Evolutionary conservation across 1,284 basidiomycete genomes (phyloP).

Genomic region (Heterobasidion annosum): DNA sequence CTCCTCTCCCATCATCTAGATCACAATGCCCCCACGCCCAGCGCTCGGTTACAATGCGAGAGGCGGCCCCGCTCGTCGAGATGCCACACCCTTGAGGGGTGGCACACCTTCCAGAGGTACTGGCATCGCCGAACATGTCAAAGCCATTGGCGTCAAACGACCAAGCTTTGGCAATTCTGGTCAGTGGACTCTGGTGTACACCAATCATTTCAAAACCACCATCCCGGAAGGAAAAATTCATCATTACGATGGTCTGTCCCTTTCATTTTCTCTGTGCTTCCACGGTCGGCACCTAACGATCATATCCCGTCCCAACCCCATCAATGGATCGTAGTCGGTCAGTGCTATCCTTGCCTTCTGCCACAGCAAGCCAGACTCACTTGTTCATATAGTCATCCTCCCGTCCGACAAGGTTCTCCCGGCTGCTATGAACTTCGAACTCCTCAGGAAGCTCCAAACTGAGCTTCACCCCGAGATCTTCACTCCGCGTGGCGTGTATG

Average conservation of each 20-base stretch:
- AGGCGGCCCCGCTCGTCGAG: constrained; percentile 13
- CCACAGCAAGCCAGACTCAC: background rate
- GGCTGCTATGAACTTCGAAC: constrained; percentile 53
- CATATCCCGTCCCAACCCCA: constrained; percentile 1
- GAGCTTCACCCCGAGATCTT: constrained; percentile 49
- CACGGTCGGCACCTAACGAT: background rate
- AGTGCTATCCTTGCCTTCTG: constrained; percentile 19
- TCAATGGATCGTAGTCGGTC: constrained; percentile 40
- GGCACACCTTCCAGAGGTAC: constrained; percentile 12
- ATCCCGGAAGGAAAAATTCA: constrained; percentile 56
- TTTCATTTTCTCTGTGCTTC: constrained; percentile 2
- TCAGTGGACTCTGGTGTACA: constrained; percentile 36
- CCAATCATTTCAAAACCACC: constrained; percentile 56
- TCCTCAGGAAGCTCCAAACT: constrained; percentile 53
- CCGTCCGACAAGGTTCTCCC: constrained; percentile 61
- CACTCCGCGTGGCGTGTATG: constrained; percentile 58
- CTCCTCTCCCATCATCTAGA: background rate
- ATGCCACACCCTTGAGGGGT: constrained; percentile 21
- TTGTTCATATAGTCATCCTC: constrained; percentile 40
- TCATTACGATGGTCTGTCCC: constrained; percentile 62
- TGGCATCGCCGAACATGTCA: constrained; percentile 30
- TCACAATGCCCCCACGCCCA: constrained; percentile 8
- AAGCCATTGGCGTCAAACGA: constrained; percentile 53
- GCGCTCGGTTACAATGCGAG: constrained; percentile 19
- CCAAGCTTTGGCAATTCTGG: constrained; percentile 54